Base-by-base conservation (phyloP, 2,329 filamentous ascomycete genomes). In the Chrysoporthe puriensis region DNA sequence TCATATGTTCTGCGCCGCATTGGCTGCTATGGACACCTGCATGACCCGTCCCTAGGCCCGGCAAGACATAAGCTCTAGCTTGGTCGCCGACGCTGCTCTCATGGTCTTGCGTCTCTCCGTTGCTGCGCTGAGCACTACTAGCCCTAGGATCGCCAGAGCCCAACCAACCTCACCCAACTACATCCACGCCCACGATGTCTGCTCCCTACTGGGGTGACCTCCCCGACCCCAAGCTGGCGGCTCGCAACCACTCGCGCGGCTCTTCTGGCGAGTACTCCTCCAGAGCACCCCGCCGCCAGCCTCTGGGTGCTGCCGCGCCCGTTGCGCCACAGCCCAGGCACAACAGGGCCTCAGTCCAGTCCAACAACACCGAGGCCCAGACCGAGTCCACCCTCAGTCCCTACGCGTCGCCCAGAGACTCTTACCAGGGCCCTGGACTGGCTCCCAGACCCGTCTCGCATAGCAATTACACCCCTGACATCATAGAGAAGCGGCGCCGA, bases 341-440 rank as follows among this genome's bases (percentile, higher is more conserved):
- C 70, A 84, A 86, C 72, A 83, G 85, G 70, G 78, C 77, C 68
- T 90, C 87, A 32, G 77, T 80, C 67, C 87, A 88, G 79, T 88
- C 86, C 66, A 79, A 82, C 73, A 80, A 77, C 73, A 86, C 85
- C 68, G 85, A 87, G 70, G 81, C 83, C 71, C 81, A 81, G 65
- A 86, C 86, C 72, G 84, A 88, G 68, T 86, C 86, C 62, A 88
- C 86, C 59, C 81, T 85, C 74, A 88, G 85, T 73, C 85, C 87
- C 58, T 83, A 84, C 73, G 83, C 80, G 70, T 88, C 87, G 46
- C 86, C 87, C 54, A 82, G 82, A 57, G 76, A 80, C 64, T 82
- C 85, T 42, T 85, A 86, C 73, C 78, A 78, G 58, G 80, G 77
- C 65, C 79, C 83, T 71, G 86, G 86, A 36, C 80, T 89, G 70